Percentiles rank a stretch among this genome's conserved stretches.
Evolutionary conservation across 202 grass and related monocot genomes (phyloP).

Genomic region (Miscanthus sacchariflorus): DNA sequence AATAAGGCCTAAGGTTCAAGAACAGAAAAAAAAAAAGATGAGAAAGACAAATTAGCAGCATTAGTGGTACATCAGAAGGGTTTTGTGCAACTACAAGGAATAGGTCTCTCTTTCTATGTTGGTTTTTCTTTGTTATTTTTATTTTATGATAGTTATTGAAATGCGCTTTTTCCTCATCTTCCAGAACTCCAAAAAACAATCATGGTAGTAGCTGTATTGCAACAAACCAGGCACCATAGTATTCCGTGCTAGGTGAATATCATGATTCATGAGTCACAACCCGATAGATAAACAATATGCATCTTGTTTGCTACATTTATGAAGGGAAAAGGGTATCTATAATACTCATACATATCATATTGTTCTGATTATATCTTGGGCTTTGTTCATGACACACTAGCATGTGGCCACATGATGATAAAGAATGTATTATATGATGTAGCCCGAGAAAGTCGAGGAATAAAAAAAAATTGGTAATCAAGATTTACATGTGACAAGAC

Average conservation of each 20-base stretch:
- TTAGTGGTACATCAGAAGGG: conserved; percentile 19
- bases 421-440: neutral
- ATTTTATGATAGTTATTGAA: neutral
- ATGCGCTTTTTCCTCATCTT: neutral
- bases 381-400: neutral
- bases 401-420: neutral
- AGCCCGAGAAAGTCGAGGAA: neutral
- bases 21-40: conserved; percentile 22
- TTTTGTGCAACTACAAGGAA: neutral
- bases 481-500: neutral
- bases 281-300: neutral
- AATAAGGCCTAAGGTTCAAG: conserved; percentile 81
- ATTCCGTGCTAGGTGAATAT: neutral
- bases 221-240: neutral
- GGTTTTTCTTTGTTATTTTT: neutral
- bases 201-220: neutral
- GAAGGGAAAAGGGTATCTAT: neutral
- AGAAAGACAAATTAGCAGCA: neutral
- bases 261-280: neutral
- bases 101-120: neutral
- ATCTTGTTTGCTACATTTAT: neutral
- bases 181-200: neutral
- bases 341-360: neutral
- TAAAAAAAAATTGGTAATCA: neutral
- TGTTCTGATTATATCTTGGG: neutral